These are phyloP conservation scores for Starmerella riodocensis DNA, from an alignment of 805 yeast species.

Conservation along the genomic window DNA sequence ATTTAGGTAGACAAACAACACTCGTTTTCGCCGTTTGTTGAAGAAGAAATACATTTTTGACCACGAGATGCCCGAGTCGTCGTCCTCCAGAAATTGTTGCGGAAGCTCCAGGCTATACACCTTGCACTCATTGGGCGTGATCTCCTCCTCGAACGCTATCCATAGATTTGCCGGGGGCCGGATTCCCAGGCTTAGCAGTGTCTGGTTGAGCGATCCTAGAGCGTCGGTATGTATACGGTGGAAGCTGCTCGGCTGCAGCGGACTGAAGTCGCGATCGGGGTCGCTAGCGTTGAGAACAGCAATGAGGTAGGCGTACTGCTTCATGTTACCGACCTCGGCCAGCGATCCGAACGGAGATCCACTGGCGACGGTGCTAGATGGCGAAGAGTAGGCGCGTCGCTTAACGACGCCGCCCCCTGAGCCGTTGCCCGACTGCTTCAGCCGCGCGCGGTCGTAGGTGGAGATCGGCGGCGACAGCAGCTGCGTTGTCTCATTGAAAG, in stretches of 20 bases:
- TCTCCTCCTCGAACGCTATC: slow-evolving; percentile 75
- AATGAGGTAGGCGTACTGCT: slow-evolving; percentile 79
- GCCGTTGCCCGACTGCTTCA: background rate
- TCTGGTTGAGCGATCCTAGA: slow-evolving; percentile 45
- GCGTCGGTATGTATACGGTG: slow-evolving; percentile 31
- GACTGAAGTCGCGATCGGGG: slow-evolving; percentile 91
- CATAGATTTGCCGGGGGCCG: slow-evolving; percentile 56
- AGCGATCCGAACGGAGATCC: slow-evolving; percentile 79
- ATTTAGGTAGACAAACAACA: slow-evolving; percentile 67
- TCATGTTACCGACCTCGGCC: slow-evolving; percentile 69
- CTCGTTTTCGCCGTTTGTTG: slow-evolving; percentile 83
- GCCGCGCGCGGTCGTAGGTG: slow-evolving; percentile 7
- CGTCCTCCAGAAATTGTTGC: slow-evolving; percentile 48
- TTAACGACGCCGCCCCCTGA: slow-evolving; percentile 8
- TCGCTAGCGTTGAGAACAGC: slow-evolving; percentile 83
- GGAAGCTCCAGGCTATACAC: slow-evolving; percentile 33
- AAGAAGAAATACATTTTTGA: slow-evolving; percentile 80
- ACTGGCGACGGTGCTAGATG: slow-evolving; percentile 20
- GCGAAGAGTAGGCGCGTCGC: slow-evolving; percentile 22
- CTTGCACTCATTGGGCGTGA: slow-evolving; percentile 48
- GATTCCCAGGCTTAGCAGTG: slow-evolving; percentile 46
- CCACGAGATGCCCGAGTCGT: slow-evolving; percentile 52
- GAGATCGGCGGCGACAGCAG: slow-evolving; percentile 21
- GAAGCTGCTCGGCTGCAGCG: slow-evolving; percentile 68
- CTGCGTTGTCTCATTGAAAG: slow-evolving; percentile 11